Evolutionary conservation across 169 alveolate species (phyloP), one percentile per base, ranked within the genome.

Genomic region (Cyclospora cayetanensis): DNA sequence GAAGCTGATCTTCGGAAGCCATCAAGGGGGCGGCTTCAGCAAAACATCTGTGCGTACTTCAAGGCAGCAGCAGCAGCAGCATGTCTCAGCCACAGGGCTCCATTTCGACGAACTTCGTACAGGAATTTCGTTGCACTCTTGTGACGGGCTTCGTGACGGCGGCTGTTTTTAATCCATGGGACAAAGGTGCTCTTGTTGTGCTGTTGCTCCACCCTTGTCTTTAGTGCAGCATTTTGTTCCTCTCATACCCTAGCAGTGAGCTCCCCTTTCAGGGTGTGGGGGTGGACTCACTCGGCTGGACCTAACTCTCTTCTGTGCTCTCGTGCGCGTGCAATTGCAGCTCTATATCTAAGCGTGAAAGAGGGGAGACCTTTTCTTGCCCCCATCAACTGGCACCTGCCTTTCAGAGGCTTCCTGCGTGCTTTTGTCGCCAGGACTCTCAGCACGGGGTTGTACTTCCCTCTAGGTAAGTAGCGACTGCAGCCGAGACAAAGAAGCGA

Each of bases 391-490:
- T 90, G 93, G 93, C 7, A 5, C 9, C 11, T 31, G 29, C 93
- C 93, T 42, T 90, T 18, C 42, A 55, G 55, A 5, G 90, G 90
- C 31, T 25, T 39, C 29, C 55, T 63, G 46, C 55, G 76, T 31
- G 63, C 93, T 0, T 74, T 90, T 42, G 60, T 34, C 22, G 20
- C 35, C 77, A 76, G 93, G 31, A 82, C 90, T 12, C 12, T 90
- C 2, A 68, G 35, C 83, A 90, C 80, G 9, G 93, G 93, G 0
- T 63, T 90, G 15, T 90, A 76, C 46, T 90, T 46, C 42, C 93
- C 93, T 18, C 74, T 90, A 27, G 93, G 93, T 90, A 77, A 43
- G 90, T n/a, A n/a, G n/a, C n/a, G n/a, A n/a, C n/a, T n/a, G n/a
- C n/a, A n/a, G n/a, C n/a, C n/a, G n/a, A n/a, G n/a, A n/a, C n/a